Evolutionary conservation across 78 protist species (phyloP).

Genomic region (slime mould (Dictyostelium discoideum)): DNA sequence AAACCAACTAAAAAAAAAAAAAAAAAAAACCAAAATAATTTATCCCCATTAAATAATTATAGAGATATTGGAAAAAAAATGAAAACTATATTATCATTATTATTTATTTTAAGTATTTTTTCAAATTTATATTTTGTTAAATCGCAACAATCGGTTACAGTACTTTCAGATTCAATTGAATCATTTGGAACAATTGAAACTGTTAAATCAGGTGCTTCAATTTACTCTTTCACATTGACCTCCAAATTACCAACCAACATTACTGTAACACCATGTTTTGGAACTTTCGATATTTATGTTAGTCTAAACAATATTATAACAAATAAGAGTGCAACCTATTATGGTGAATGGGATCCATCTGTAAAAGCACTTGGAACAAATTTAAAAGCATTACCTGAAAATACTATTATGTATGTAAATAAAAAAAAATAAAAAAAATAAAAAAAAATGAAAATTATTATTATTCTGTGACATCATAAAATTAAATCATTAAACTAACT

Average conservation of each 20-base stretch:
- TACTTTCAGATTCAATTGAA: background rate
- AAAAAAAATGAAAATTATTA: no score
- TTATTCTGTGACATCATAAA: no score
- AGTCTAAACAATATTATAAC: background rate
- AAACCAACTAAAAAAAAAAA: background rate
- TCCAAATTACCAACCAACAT: background rate
- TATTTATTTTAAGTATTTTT: background rate
- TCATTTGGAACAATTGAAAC: background rate
- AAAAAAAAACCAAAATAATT: no score
- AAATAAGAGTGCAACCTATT: background rate
- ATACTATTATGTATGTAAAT: background rate
- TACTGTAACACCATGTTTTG: slow-evolving; percentile 21
- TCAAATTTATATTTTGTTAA: background rate
- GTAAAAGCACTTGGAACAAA: background rate
- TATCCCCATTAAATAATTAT: background rate
- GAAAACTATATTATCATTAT: background rate
- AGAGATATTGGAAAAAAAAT: background rate
- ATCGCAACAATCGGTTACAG: background rate
- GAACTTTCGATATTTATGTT: slow-evolving; percentile 5
- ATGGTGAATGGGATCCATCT: background rate
- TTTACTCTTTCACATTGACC: background rate
- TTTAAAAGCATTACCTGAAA: background rate
- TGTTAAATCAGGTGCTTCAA: background rate
- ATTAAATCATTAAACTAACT: no score
- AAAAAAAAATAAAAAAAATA: no score